A percentile compares a stretch with the other conserved stretches of the same genome.
Evolutionary conservation across 75 land plant genomes (phyloP).

Genomic region (Cupressus sempervirens): DNA sequence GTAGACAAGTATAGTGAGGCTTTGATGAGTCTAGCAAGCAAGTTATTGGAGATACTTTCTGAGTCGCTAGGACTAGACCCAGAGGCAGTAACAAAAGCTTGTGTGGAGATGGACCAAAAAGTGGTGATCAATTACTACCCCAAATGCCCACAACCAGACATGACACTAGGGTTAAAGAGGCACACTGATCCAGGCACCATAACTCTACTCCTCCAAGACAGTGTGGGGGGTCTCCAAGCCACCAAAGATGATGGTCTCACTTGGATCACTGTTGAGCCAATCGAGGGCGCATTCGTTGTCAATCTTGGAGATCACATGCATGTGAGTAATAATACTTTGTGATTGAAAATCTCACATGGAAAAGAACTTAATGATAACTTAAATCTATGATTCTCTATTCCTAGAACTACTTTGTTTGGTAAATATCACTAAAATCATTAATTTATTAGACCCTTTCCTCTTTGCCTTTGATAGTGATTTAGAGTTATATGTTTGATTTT

Average conservation of each 20-base stretch:
- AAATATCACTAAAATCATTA: too few species aligned
- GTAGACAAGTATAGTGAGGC: constrained; percentile 14
- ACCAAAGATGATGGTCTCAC: constrained; percentile 42
- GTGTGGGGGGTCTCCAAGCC: constrained; percentile 72
- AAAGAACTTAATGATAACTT: too few species aligned
- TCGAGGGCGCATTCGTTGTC: constrained; percentile 65
- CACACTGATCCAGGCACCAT: constrained; percentile 73
- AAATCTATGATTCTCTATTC: too few species aligned
- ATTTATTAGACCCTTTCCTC: too few species aligned
- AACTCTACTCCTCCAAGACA: constrained; percentile 58
- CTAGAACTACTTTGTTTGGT: too few species aligned
- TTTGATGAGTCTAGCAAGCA: constrained; percentile 9
- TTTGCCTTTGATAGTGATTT: too few species aligned
- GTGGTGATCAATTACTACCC: constrained; percentile 64
- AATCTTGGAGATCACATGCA: constrained; percentile 74
- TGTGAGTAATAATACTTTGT: constrained; percentile 23
- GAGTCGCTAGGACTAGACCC: constrained; percentile 15
- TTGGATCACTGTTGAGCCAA: constrained; percentile 72
- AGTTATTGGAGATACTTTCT: constrained; percentile 12
- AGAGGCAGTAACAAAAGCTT: not conserved
- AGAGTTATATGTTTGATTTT: too few species aligned
- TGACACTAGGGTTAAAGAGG: constrained; percentile 59
- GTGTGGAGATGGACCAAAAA: constrained; percentile 58
- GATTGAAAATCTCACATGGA: too few species aligned
- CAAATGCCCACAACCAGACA: constrained; percentile 63